Percentiles rank a stretch among this genome's conserved stretches.
Conservation (phyloP, 306 rosid species). For the Cucumis melo region DNA sequence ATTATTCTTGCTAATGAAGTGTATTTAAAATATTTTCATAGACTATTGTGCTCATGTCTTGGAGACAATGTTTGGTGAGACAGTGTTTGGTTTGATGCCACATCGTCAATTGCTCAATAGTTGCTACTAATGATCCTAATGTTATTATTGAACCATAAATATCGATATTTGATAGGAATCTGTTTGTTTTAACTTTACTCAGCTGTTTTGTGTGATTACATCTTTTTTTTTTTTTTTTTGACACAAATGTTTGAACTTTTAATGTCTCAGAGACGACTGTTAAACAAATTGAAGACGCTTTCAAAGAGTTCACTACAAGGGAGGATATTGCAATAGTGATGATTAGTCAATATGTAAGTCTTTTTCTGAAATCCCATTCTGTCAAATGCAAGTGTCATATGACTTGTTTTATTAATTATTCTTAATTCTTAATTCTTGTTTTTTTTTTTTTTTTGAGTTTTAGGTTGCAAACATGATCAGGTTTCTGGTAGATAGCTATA, state of each 20-base stretch:
- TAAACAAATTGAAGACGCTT: conserved; percentile 89
- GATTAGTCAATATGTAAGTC: conserved; percentile 93
- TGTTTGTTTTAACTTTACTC: conserved; percentile 26
- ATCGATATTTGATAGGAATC: conserved; percentile 58
- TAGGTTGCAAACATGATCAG: conserved; percentile 97
- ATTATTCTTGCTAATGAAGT: not conserved
- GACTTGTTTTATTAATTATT: not conserved
- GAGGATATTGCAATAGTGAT: conserved; percentile 78
- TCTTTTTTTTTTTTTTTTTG: not conserved
- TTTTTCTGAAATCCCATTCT: not conserved
- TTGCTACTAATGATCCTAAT: conserved; percentile 12
- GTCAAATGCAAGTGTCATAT: not conserved
- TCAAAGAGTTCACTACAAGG: conserved; percentile 74
- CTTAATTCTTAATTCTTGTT: no score
- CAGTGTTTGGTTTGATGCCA: conserved; percentile 34
- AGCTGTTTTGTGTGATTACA: conserved; percentile 58
- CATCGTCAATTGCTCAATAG: conserved; percentile 36
- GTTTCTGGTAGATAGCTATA: conserved; percentile 84
- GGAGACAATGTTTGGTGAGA: conserved; percentile 3
- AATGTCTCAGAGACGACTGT: conserved; percentile 60
- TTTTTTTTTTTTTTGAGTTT: conserved; percentile 6
- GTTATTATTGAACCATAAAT: conserved; percentile 67
- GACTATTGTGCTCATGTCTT: not conserved
- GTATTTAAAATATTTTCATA: not conserved
- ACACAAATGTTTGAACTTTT: not conserved